Conservation (phyloP, 305 asterid genomes). For the Fraxinus paxiana region DNA sequence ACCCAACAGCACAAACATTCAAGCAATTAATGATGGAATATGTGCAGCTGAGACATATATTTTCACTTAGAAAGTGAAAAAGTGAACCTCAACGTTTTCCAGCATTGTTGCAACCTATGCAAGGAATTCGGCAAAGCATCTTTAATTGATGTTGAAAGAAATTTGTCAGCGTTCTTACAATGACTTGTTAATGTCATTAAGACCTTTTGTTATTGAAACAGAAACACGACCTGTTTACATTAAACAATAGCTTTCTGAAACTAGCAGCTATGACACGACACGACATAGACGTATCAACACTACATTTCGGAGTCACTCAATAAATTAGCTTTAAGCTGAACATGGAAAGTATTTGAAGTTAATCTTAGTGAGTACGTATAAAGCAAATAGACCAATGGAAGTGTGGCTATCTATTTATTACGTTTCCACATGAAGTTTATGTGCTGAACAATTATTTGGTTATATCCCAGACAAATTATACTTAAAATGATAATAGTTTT, state of each 20-base stretch:
- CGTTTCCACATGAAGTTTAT: background rate
- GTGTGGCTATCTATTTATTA: background rate
- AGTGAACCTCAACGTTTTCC: conserved; percentile 3
- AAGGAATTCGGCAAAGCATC: conserved; percentile 1
- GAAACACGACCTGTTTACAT: background rate
- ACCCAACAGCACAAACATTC: background rate
- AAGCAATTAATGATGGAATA: conserved; percentile 17
- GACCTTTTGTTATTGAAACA: background rate
- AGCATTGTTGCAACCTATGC: conserved; percentile 8
- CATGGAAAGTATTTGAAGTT: background rate
- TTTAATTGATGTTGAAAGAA: background rate
- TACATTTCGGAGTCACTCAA: conserved; percentile 11
- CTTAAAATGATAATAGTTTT: conserved; percentile 9
- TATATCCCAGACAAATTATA: conserved; percentile 1
- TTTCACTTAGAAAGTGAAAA: background rate
- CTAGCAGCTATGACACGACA: conserved; percentile 7
- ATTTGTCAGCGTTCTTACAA: background rate
- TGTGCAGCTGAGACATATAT: background rate
- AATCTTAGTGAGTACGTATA: background rate
- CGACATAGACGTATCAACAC: background rate
- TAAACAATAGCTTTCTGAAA: conserved; percentile 17
- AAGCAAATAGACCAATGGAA: conserved; percentile 5
- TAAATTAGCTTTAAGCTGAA: conserved; percentile 14
- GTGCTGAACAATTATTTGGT: background rate
- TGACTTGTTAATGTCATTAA: conserved; percentile 1